Evolutionary conservation across 176 grass and related monocot species (phyloP).

Genomic region (Bonia amplexicaulis): DNA sequence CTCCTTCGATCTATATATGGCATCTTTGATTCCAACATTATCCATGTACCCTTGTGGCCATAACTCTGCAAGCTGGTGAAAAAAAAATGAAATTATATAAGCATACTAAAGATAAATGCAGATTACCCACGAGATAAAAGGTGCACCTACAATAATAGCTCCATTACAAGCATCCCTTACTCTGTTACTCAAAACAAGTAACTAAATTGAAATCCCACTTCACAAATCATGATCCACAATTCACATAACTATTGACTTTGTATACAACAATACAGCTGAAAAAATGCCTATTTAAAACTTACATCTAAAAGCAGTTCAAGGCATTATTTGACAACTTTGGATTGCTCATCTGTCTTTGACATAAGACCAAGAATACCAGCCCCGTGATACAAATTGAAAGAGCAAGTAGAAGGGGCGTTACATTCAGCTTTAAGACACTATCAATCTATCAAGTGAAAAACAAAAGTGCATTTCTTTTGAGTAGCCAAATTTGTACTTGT

Average conservation of each 20-base stretch:
- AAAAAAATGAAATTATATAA: constrained; percentile 24
- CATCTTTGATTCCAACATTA: constrained; percentile 97
- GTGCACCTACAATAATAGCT: background rate
- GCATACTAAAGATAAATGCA: background rate
- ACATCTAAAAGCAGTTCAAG: constrained; percentile 2
- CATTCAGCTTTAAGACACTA: constrained; percentile 16
- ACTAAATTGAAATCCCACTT: background rate
- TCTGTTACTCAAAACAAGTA: constrained; percentile 7
- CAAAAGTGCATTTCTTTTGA: background rate
- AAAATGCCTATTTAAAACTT: background rate
- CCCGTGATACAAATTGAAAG: background rate
- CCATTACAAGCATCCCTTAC: background rate
- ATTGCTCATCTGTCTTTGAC: background rate
- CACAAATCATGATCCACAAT: background rate
- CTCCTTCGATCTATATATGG: constrained; percentile 85
- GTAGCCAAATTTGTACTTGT: background rate
- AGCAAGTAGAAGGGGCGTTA: background rate
- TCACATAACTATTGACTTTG: background rate
- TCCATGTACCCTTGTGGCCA: constrained; percentile 97
- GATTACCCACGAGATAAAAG: background rate
- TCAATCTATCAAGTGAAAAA: background rate
- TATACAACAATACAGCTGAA: background rate
- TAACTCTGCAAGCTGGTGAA: constrained; percentile 74
- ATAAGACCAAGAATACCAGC: background rate
- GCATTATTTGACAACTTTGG: background rate